These are phyloP conservation scores for Kodamaea laetipori DNA, from an alignment of 805 yeast species.

Conservation along the genomic window DNA sequence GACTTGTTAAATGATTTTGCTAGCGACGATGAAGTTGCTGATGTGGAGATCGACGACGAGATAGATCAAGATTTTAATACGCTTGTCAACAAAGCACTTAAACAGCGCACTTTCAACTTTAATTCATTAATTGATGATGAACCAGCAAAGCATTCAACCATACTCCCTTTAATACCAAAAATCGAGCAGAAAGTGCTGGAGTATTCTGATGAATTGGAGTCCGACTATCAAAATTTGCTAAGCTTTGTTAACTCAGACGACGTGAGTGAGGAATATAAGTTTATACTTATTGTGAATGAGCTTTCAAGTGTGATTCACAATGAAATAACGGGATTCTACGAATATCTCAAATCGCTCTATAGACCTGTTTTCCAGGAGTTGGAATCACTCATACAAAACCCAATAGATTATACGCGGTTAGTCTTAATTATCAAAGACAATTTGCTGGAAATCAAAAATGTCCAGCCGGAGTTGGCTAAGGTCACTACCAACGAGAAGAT, in stretches of 20 bases:
- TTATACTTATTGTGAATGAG: constrained; percentile 56
- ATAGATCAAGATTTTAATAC: constrained; percentile 2
- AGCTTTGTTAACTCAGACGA: constrained; percentile 30
- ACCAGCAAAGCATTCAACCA: constrained; percentile 23
- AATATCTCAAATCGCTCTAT: constrained; percentile 55
- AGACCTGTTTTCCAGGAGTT: constrained; percentile 70
- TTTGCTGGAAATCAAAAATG: constrained; percentile 29
- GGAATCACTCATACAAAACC: constrained; percentile 59
- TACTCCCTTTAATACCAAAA: constrained; percentile 26
- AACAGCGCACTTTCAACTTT: background rate
- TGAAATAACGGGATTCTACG: constrained; percentile 54
- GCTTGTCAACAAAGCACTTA: background rate
- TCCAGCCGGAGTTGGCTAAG: constrained; percentile 38
- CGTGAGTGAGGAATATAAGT: constrained; percentile 46
- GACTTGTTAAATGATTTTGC: constrained; percentile 46
- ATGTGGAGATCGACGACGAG: constrained; percentile 10
- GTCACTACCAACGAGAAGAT: constrained; percentile 64
- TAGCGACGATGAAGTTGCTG: constrained; percentile 25
- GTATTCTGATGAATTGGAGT: constrained; percentile 25
- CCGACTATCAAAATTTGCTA: constrained; percentile 34
- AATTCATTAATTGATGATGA: constrained; percentile 16
- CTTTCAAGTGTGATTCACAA: constrained; percentile 53
- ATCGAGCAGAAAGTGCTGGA: constrained; percentile 23
- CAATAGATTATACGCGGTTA: constrained; percentile 60
- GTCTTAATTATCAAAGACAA: constrained; percentile 55